Conservation (phyloP, 2,329 filamentous ascomycete species). For the Alternaria incomplexa region DNA sequence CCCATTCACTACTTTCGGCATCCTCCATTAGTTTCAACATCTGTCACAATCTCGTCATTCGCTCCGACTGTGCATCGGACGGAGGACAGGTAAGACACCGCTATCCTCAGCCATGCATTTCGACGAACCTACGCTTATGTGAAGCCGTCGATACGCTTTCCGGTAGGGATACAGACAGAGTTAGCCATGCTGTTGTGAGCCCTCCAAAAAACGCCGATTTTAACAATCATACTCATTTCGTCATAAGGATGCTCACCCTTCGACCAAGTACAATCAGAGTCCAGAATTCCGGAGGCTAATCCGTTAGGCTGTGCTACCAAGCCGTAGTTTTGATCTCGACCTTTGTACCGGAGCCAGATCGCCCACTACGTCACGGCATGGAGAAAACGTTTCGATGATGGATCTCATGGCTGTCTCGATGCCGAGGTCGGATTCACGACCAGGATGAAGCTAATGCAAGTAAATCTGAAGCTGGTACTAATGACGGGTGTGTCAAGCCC, state of each 20-base stretch:
- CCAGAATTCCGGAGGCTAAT: not conserved
- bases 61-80: not conserved
- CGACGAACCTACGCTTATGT: not conserved
- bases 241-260: not conserved
- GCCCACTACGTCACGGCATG: not conserved
- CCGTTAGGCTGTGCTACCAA: not conserved
- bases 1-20: not conserved
- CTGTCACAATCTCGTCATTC: not conserved
- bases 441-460: not conserved
- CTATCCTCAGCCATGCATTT: not conserved
- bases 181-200: not conserved
- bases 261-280: not conserved
- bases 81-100: not conserved
- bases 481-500: not conserved
- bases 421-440: not conserved
- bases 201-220: not conserved
- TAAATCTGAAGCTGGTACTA: not conserved
- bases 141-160: not conserved
- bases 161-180: not conserved
- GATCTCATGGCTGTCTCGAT: not conserved
- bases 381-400: not conserved
- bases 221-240: not conserved
- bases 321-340: not conserved
- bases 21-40: not conserved
- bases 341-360: not conserved